Base-by-base conservation (phyloP, 1,139 yeast species). In the Geotrichum phurueaensis region DNA sequence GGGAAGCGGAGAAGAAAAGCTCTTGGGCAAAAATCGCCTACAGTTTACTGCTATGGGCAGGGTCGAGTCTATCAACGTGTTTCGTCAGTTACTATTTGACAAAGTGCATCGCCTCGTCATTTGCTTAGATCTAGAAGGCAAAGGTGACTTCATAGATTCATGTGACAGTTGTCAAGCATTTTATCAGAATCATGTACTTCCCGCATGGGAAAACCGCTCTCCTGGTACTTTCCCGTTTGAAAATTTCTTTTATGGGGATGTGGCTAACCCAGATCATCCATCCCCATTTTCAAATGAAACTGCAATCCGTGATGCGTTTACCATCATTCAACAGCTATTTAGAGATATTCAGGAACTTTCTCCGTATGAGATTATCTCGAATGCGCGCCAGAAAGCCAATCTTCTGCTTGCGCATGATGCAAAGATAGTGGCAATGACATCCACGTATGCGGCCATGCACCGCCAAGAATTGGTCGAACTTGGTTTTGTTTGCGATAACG, bases 71-170 rank as follows among this genome's bases (percentile, higher is more conserved):
- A 39, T 39, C 10, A 49, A 49, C 36, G 23, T 2, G 2, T 23
- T 27, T 49, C 33, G 33, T n/a, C 33, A 31, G n/a, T 49, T n/a
- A 20, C n/a, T 15, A 20, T 31, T 31, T 27, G 33, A 31, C 18
- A 31, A 31, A 49, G 31, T 61, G 53, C 29, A 56, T 13, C 29
- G 12, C 22, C 23, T 52, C 29, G 39, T 58, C 61, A 2, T 65
- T 59, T 53, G 63, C 66, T 23, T 60, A 61, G 55, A 61, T 60
- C 50, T 81, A 52, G 75, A 71, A 0, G 66, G 77, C n/a, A 73
- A 71, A 1, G 81, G 81, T 0, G 79, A 76, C 0, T 77, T 76
- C 66, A 81, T 78, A 1, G 76, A 77, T 50, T 75, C 78, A 13
- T 72, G 78, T 33, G 77, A 75, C 18, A 74, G 81, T n/a, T 82